These are phyloP conservation scores for Diaporthe amygdali DNA, from an alignment of 2,329 filamentous ascomycete genomes.

Conservation along the genomic window DNA sequence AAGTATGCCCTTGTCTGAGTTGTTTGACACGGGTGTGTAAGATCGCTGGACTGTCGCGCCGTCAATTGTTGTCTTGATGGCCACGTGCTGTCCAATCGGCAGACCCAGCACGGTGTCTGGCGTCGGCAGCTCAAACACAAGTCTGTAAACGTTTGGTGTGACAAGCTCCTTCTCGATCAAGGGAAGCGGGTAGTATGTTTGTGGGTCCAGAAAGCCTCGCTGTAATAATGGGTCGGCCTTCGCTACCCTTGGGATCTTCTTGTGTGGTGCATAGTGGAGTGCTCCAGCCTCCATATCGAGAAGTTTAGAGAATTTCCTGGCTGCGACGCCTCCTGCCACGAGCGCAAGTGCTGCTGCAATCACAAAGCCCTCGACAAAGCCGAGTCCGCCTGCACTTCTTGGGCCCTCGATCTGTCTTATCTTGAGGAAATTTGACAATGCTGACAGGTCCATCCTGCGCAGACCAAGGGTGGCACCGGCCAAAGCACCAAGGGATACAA, in stretches of 20 bases:
- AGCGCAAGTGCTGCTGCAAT: conserved; percentile 40
- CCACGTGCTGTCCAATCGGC: conserved; percentile 62
- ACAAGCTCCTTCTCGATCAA: conserved; percentile 45
- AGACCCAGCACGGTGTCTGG: conserved; percentile 52
- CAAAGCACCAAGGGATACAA: conserved; percentile 19
- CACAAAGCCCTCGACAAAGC: conserved; percentile 44
- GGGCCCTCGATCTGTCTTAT: neutral
- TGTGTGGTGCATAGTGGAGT: conserved; percentile 42
- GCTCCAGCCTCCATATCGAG: conserved; percentile 39
- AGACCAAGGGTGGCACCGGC: conserved; percentile 16
- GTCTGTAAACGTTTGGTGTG: conserved; percentile 49
- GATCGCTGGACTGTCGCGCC: conserved; percentile 53
- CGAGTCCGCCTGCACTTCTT: conserved; percentile 31
- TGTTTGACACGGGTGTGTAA: conserved; percentile 60
- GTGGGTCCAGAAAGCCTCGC: conserved; percentile 55
- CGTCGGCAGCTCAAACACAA: conserved; percentile 54
- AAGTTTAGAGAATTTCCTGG: conserved; percentile 37
- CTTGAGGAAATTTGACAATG: conserved; percentile 26
- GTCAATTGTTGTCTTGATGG: conserved; percentile 53
- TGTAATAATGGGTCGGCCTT: conserved; percentile 44
- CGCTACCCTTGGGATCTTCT: conserved; percentile 43
- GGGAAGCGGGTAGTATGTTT: conserved; percentile 51
- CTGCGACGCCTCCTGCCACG: conserved; percentile 36
- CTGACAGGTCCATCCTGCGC: conserved; percentile 24
- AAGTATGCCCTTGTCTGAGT: conserved; percentile 51